Evolutionary conservation across 202 grass and related monocot species (phyloP), one percentile per base, ranked within the genome.

Genomic region (Saccharum hybrid): DNA sequence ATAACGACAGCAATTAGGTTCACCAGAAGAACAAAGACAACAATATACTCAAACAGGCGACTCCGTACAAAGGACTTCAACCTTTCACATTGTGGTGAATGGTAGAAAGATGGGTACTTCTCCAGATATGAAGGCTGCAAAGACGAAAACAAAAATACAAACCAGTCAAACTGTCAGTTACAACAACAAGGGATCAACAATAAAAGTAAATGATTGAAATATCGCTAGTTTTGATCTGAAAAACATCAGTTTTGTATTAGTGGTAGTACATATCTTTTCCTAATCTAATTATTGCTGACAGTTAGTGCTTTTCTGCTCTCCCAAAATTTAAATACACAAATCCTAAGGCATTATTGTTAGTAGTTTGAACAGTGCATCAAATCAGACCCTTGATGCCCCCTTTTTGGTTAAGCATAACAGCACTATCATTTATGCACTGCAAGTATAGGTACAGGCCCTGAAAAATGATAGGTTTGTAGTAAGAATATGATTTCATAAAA

Each of bases 111-210:
- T 79, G 92, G 96, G 54, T 84, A 98, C 52, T 84, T 90, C 83
- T 98, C 96, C 77, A 98, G 89, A 61, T 76, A 98, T 48, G 96
- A 89, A 87, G 92, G 92, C 96, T 98, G 83, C 85, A 95, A 88
- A 88, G 21, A 90, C 45, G 7, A 12, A 45, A 67, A 74, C 72
- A 81, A 26, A 40, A 77, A 31, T 54, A 79, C 21, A 90, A 87
- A 83, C 72, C 76, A 87, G 11, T 62, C 36, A 42, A 63, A 83
- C 63, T 64, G 39, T 51, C 66, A 62, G 12, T 70, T 82, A 23
- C 60, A 73, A 78, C 38, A 65, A 12, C 19, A 62, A 23, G 64
- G 75, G 10, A 67, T 83, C 21, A 38, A 61, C 14, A 74, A 13
- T 45, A 76, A 49, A 61, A 69, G 42, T 69, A 66, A 40, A 66